Evolutionary conservation across 768 basidiomycete genomes (phyloP).

Genomic region (Dictyophora rubrovolvata): DNA sequence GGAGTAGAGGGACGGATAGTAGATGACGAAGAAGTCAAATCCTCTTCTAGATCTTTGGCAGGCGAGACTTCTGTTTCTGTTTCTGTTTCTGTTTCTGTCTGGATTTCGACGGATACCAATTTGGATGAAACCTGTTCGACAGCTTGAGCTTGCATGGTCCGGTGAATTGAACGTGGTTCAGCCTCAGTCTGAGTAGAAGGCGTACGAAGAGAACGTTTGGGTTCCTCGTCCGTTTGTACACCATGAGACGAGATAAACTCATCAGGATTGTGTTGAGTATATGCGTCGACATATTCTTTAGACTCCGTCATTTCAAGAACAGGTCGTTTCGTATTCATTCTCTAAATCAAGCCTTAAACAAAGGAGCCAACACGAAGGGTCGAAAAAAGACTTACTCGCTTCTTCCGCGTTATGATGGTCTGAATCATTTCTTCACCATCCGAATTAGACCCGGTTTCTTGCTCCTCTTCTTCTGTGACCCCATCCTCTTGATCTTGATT

Average conservation of each 20-base stretch:
- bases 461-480: conserved; percentile 30
- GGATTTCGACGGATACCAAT: conserved; percentile 21
- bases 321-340: conserved; percentile 23
- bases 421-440: conserved; percentile 72
- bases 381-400: conserved; percentile 37
- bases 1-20: conserved; percentile 66
- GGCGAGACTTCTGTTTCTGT: conserved; percentile 24
- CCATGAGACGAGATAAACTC: conserved; percentile 37
- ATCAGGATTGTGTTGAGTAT: conserved; percentile 56
- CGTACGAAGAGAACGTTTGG: conserved; percentile 34
- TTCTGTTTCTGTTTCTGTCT: conserved; percentile 24
- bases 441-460: conserved; percentile 33
- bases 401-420: conserved; percentile 81
- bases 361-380: not conserved
- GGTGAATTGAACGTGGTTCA: not conserved
- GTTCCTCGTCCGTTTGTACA: conserved; percentile 56
- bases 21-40: conserved; percentile 63
- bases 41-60: conserved; percentile 34
- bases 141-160: conserved; percentile 11
- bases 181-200: conserved; percentile 50
- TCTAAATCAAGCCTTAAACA: conserved; percentile 31
- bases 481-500: conserved; percentile 21
- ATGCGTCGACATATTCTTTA: conserved; percentile 69
- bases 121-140: conserved; percentile 6
- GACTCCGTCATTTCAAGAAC: conserved; percentile 39